A percentile compares a stretch with the other conserved stretches of the same genome.
phyloP scores from a whole-genome alignment of 2,329 filamentous ascomycete genomes.

The Exophiala aquamarina region DNA sequence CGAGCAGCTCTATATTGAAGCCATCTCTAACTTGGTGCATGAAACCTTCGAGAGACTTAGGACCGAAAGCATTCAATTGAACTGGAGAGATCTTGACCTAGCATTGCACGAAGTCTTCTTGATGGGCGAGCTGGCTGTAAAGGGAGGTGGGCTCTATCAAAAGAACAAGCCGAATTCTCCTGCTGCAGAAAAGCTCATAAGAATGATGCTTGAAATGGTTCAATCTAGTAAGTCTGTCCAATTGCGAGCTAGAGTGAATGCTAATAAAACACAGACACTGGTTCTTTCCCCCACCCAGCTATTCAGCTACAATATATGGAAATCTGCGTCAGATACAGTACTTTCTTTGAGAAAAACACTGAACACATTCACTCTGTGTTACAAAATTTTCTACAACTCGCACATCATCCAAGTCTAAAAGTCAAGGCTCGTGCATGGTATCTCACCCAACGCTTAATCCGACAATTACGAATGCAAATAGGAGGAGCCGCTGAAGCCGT shows the following conservation, averaged over 20 bases:
- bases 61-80: conserved; percentile 70
- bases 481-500: conserved; percentile 89
- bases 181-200: conserved; percentile 77
- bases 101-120: conserved; percentile 93
- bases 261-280: conserved; percentile 61
- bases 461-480: conserved; percentile 78
- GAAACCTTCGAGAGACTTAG: conserved; percentile 81
- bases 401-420: conserved; percentile 83
- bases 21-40: conserved; percentile 82
- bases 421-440: conserved; percentile 95
- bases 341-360: conserved; percentile 84
- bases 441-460: conserved; percentile 88
- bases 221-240: conserved; percentile 60
- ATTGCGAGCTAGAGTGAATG: conserved; percentile 5
- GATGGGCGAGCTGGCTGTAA: conserved; percentile 91
- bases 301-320: conserved; percentile 98
- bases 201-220: conserved; percentile 96
- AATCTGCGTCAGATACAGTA: conserved; percentile 89
- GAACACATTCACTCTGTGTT: conserved; percentile 81
- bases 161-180: conserved; percentile 80
- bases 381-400: conserved; percentile 86
- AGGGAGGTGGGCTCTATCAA: conserved; percentile 79
- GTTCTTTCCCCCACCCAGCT: conserved; percentile 82
- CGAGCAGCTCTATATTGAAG: conserved; percentile 83
- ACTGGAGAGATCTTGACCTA: conserved; percentile 93